Evolutionary conservation across 192 early-diverging fungal species (phyloP), one percentile per base, ranked within the genome.

Genomic region (Borealophlyctis nickersoniae): DNA sequence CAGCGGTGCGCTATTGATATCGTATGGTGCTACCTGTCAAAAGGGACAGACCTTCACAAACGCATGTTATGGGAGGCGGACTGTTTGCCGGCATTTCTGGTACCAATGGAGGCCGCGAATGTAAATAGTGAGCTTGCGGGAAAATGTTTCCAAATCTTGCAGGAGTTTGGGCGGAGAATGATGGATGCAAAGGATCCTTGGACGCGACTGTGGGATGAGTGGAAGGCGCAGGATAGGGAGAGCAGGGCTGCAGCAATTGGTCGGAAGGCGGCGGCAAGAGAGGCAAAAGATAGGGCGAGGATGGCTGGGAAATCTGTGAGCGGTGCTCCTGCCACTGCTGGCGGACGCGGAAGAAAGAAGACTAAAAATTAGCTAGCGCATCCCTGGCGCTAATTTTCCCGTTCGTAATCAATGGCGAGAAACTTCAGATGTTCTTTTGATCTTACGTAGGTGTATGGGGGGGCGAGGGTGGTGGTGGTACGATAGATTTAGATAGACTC

Each of bases 1-100:
- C 67, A 69, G 53, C 31, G 29, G n/a, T 62, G 45, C 39, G 36
- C 67, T 14, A 31, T 69, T 22, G 67, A 69, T 1, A 62, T 69
- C 26, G 4, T 62, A 0, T 24, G 36, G 30, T 52, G 59, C 28
- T 45, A 35, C 1, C 36, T 58, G 29, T 28, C 30, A 24, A 52
- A 27, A 1, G 32, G 29, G 22, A 28, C 29, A n/a, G 19, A 19
- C 0, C 4, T n/a, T 0, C 23, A 35, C 4, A 28, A 23, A 30
- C 50, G 31, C 22, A 48, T 49, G 1, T 49, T 69, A n/a, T 66
- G 13, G 9, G 67, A 62, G 22, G 24, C 34, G 29, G 60, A 69
- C 28, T 33, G 29, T 0, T 52, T 69, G 49, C n/a, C 65, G 45
- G 67, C 67, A 2, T 50, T 69, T 27, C 67, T 69, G 29, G 2